Percentiles rank a stretch among this genome's conserved stretches.
phyloP scores from a whole-genome alignment of 2,329 filamentous ascomycete genomes.

The Alternaria arborescens region DNA sequence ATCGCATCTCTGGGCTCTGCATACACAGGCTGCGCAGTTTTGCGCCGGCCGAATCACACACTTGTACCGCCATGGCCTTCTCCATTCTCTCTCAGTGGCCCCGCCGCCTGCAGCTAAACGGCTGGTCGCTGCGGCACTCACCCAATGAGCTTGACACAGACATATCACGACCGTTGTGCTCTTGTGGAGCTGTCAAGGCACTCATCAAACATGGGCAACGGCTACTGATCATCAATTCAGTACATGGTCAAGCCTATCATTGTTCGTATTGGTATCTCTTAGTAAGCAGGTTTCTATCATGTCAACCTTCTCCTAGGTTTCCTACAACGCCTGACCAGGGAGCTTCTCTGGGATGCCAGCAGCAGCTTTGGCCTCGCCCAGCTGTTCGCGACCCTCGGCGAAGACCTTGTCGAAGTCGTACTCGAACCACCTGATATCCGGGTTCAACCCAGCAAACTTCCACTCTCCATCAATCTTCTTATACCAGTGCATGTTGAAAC shows the following conservation, averaged over 20 bases:
- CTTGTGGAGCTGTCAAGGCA: constrained; percentile 2
- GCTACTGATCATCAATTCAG: neutral
- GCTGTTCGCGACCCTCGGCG: constrained; percentile 56
- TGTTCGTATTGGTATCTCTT: constrained; percentile 1
- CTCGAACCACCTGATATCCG: constrained; percentile 64
- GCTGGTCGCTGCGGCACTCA: constrained; percentile 1
- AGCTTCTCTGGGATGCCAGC: constrained; percentile 45
- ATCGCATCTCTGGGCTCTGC: constrained; percentile 1
- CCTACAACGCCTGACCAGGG: constrained; percentile 7
- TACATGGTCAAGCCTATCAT: neutral
- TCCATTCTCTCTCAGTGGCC: constrained; percentile 13
- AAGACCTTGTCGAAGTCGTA: constrained; percentile 66
- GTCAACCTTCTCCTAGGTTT: neutral
- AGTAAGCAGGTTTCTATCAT: neutral
- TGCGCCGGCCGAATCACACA: constrained; percentile 14
- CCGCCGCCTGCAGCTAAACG: constrained; percentile 13
- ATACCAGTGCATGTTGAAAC: constrained; percentile 64
- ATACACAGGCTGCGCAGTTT: neutral
- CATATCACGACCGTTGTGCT: constrained; percentile 2
- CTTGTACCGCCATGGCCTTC: neutral
- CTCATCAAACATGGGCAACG: neutral
- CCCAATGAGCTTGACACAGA: constrained; percentile 7
- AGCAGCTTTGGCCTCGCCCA: constrained; percentile 55
- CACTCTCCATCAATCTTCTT: constrained; percentile 65
- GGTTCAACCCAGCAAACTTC: constrained; percentile 65